These are phyloP conservation scores for Perilla frutescens DNA, from an alignment of 257 asterid genomes.

Conservation along the genomic window DNA sequence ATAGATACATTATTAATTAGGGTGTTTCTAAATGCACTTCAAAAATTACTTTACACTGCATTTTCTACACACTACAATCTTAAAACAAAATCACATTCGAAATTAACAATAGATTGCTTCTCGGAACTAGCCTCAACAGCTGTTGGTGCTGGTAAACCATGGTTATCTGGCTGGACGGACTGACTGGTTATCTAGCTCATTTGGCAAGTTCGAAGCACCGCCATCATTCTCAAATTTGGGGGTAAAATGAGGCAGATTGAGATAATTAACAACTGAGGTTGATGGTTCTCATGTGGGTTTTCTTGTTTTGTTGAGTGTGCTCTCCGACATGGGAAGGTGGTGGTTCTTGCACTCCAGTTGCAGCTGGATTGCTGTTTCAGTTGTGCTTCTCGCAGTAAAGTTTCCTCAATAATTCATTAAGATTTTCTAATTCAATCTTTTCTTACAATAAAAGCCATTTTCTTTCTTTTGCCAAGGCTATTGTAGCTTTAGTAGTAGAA, in stretches of 20 bases:
- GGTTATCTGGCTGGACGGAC: conserved; percentile 16
- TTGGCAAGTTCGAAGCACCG: conserved; percentile 23
- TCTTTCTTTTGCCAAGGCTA: neutral
- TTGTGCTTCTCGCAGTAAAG: conserved; percentile 9
- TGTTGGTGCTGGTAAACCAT: neutral
- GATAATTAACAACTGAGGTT: neutral
- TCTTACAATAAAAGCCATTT: neutral
- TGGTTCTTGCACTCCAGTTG: neutral
- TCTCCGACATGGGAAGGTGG: neutral
- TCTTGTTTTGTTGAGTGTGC: too few species aligned
- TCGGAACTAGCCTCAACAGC: too few species aligned
- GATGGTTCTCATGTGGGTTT: conserved; percentile 8
- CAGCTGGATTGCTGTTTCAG: conserved; percentile 7
- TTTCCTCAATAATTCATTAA: conserved; percentile 21
- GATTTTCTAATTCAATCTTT: neutral
- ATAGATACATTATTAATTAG: neutral
- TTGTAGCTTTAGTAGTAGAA: too few species aligned
- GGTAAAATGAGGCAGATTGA: too few species aligned
- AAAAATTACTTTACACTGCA: too few species aligned
- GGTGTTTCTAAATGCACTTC: neutral
- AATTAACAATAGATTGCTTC: neutral
- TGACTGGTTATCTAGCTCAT: conserved; percentile 35
- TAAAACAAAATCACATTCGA: too few species aligned
- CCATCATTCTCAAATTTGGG: neutral
- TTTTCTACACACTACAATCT: too few species aligned